phyloP scores from a whole-genome alignment of 768 basidiomycete genomes.

The Phallus indusiatus region DNA sequence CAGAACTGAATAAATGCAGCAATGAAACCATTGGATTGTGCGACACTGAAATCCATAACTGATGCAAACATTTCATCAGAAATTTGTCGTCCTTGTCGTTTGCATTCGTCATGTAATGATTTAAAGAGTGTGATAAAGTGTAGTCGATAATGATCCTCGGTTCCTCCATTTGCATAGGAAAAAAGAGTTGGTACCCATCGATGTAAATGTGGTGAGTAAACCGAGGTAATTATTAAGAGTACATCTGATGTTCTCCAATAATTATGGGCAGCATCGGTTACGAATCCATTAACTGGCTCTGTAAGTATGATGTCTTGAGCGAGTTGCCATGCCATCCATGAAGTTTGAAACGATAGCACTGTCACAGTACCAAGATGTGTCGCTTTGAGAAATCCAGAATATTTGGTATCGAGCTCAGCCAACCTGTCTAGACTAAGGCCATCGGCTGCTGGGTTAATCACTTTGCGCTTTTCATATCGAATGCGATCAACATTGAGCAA shows the following conservation, averaged over 20 bases:
- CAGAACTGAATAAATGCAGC: slow-evolving; percentile 21
- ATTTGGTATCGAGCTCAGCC: not conserved
- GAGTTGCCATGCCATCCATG: slow-evolving; percentile 22
- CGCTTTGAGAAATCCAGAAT: slow-evolving; percentile 16
- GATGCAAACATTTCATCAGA: slow-evolving; percentile 11
- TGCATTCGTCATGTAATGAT: slow-evolving; percentile 12
- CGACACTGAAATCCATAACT: slow-evolving; percentile 27
- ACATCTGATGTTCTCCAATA: slow-evolving; percentile 19
- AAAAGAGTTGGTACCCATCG: slow-evolving; percentile 27
- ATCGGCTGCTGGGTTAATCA: too few species aligned
- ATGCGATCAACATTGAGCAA: too few species aligned
- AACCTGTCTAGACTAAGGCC: too few species aligned
- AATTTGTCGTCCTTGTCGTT: slow-evolving; percentile 9
- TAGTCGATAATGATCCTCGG: slow-evolving; percentile 20
- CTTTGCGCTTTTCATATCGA: too few species aligned
- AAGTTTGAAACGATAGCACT: slow-evolving; percentile 21
- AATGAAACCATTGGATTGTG: slow-evolving; percentile 24
- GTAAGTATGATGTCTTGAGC: slow-evolving; percentile 15
- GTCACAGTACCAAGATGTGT: slow-evolving; percentile 13
- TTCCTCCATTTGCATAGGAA: slow-evolving; percentile 27
- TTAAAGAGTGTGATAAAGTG: slow-evolving; percentile 11
- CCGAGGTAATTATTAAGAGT: slow-evolving; percentile 26
- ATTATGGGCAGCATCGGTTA: slow-evolving; percentile 29
- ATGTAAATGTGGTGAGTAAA: slow-evolving; percentile 19
- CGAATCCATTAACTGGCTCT: slow-evolving; percentile 24